Base-by-base conservation (phyloP, 306 rosid species). In the Mimosa bimucronata region DNA sequence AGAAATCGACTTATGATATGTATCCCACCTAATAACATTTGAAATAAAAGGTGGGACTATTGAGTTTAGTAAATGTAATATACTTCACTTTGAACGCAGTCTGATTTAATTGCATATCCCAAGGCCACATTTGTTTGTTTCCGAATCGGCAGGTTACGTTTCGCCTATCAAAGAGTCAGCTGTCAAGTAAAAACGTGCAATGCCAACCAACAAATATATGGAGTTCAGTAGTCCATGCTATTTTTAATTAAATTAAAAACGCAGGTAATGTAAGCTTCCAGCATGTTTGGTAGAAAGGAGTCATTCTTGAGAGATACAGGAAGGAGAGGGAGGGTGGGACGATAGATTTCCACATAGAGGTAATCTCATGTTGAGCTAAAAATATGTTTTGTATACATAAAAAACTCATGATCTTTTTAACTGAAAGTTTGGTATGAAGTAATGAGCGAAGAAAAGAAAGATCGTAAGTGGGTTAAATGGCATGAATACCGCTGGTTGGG, bases 1-100 rank as follows among this genome's bases (percentile, higher is more conserved):
- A 78, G 85, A 52, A 72, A 82, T 74, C 75, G 71, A 77, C 72
- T 73, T 66, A 41, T 38, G 42, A 25, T n/a, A n/a, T n/a, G n/a
- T n/a, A n/a, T n/a, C 4, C 6, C 41, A 64, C 79, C 69, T 28
- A 13, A 53, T 42, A 41, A 40, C 42, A 65, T 19, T 61, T 28
- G 14, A 48, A 66, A 7, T 42, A 30, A 28, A n/a, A 2, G 72
- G 50, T 31, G 60, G 48, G 58, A 16, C 8, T 48, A 6, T 48
- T 6, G 7, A 6, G 19, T 3, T 18, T 52, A 1, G 10, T 19
- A 18, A 18, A 44, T 44, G 19, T 50, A 50, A 52, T 19, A 52
- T 19, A 18, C 10, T 52, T 52, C 18, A 18, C 58, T 19, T 19
- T 52, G 58, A 18, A 52, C 58, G 25, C 58, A 52, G 19, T 6